Evolutionary conservation across 2,329 filamentous ascomycete genomes (phyloP).

Genomic region (Fusarium devonianum): DNA sequence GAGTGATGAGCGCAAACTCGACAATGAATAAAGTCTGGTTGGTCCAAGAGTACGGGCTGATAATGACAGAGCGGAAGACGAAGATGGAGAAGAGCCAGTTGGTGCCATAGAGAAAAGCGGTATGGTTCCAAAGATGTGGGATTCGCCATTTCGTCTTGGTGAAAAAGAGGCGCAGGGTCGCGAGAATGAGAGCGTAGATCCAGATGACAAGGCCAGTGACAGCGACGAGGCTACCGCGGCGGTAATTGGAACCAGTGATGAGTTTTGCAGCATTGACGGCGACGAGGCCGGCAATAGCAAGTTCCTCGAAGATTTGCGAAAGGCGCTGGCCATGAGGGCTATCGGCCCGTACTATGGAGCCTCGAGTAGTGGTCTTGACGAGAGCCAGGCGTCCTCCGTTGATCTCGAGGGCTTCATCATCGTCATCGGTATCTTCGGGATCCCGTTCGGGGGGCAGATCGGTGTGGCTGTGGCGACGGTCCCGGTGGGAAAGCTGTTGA

Average conservation of each 20-base stretch:
- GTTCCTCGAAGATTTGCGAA: constrained; percentile 75
- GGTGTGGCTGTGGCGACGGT: constrained; percentile 56
- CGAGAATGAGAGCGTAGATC: constrained; percentile 80
- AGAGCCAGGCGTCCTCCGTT: constrained; percentile 64
- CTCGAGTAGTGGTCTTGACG: constrained; percentile 66
- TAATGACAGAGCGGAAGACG: constrained; percentile 83
- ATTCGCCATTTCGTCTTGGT: constrained; percentile 71
- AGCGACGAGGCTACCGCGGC: constrained; percentile 64
- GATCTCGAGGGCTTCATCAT: constrained; percentile 64
- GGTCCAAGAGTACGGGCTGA: constrained; percentile 73
- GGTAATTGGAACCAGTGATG: constrained; percentile 65
- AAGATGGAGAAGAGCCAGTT: constrained; percentile 82
- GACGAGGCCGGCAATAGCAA: constrained; percentile 76
- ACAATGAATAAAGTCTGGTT: constrained; percentile 71
- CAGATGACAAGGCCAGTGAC: constrained; percentile 76
- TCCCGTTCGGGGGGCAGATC: constrained; percentile 58
- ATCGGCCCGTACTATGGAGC: constrained; percentile 74
- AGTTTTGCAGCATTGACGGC: constrained; percentile 72
- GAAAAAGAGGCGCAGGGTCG: constrained; percentile 73
- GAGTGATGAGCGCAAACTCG: constrained; percentile 76
- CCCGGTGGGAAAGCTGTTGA: constrained; percentile 58
- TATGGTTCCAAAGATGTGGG: constrained; percentile 90
- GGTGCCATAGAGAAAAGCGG: constrained; percentile 79
- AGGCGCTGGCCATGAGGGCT: constrained; percentile 76
- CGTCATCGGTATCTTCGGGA: constrained; percentile 61